phyloP scores from a whole-genome alignment of 352 stramenopile species.

The Phytopythium boreale region DNA sequence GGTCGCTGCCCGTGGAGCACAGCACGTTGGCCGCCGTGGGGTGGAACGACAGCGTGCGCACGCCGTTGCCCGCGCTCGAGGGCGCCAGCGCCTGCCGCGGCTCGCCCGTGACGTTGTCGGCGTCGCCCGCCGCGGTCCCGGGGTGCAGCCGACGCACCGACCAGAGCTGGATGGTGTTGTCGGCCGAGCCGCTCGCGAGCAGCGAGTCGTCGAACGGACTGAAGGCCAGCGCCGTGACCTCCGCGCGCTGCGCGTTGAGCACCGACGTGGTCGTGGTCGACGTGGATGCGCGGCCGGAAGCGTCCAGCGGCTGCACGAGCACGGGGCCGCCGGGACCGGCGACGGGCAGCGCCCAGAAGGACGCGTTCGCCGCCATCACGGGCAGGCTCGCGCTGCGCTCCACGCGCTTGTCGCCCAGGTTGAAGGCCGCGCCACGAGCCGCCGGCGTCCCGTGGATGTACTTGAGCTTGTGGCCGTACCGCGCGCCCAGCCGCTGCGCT shows the following conservation, averaged over 20 bases:
- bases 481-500: conserved; percentile 56
- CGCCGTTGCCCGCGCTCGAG: conserved; percentile 33
- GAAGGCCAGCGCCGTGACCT: conserved; percentile 66
- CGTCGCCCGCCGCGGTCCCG: conserved; percentile 2
- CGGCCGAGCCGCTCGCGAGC: conserved; percentile 55
- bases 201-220: conserved; percentile 48
- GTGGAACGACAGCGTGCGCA: conserved; percentile 67
- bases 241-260: conserved; percentile 64
- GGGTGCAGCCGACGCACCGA: conserved; percentile 20
- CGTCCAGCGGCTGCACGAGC: conserved; percentile 42
- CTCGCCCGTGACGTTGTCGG: conserved; percentile 9
- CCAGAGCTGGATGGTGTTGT: conserved; percentile 66
- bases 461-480: conserved; percentile 80
- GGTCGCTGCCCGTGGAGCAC: conserved; percentile 51
- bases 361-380: conserved; percentile 51
- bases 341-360: conserved; percentile 55
- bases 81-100: conserved; percentile 29
- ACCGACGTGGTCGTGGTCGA: conserved; percentile 20
- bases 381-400: conserved; percentile 32
- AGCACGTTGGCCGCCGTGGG: conserved; percentile 60
- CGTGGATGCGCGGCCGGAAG: conserved; percentile 47
- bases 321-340: conserved; percentile 62
- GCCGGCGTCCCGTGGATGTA: conserved; percentile 68
- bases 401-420: conserved; percentile 45
- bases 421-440: conserved; percentile 51